Percentiles rank a stretch among this genome's conserved stretches.
Evolutionary conservation across 176 grass and related monocot genomes (phyloP).

Genomic region (Phragmites australis): DNA sequence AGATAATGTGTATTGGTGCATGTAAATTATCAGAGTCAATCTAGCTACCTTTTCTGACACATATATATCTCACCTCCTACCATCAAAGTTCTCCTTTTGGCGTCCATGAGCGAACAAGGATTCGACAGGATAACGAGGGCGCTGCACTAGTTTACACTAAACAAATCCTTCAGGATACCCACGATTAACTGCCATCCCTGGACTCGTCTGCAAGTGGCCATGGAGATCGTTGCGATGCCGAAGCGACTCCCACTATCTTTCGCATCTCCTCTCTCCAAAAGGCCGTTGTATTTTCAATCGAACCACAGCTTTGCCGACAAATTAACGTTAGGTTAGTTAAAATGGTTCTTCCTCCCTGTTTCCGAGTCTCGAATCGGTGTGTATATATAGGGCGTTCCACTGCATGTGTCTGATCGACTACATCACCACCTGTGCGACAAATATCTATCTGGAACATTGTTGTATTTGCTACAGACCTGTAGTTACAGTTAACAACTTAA

Average conservation of each 20-base stretch:
- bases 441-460: background rate
- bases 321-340: background rate
- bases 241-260: conserved; percentile 48
- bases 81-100: conserved; percentile 1
- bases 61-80: background rate
- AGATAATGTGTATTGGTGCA: background rate
- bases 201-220: conserved; percentile 22
- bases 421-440: background rate
- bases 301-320: background rate
- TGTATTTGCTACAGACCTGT: background rate
- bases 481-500: background rate
- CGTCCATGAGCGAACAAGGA: background rate
- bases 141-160: conserved; percentile 21
- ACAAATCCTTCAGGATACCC: conserved; percentile 36
- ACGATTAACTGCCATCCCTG: conserved; percentile 50
- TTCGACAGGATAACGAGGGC: conserved; percentile 34
- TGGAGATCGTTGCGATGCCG: conserved; percentile 49
- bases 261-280: conserved; percentile 22
- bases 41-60: background rate
- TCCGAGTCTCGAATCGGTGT: background rate
- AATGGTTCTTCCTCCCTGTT: background rate
- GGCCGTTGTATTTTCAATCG: conserved; percentile 8
- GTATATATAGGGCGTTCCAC: conserved; percentile 4
- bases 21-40: background rate
- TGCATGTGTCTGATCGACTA: conserved; percentile 5